Conservation (phyloP, 192 early-diverging fungal genomes). For the Spizellomyces punctatus region DNA sequence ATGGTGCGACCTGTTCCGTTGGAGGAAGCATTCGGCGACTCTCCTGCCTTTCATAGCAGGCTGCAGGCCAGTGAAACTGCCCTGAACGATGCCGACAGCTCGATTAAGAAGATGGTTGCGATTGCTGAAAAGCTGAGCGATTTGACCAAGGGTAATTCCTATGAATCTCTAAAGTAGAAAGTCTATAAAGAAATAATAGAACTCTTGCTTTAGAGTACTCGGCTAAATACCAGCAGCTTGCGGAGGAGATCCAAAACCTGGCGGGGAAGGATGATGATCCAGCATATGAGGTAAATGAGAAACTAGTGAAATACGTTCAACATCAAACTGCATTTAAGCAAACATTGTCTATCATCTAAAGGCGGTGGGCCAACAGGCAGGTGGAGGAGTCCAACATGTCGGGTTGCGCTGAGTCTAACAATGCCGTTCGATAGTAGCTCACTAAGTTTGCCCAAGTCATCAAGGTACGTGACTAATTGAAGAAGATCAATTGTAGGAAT, state of each 20-base stretch:
- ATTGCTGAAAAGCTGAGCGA: constrained; percentile 20
- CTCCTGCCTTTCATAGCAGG: constrained; percentile 19
- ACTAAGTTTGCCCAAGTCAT: constrained; percentile 27
- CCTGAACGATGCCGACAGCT: constrained; percentile 21
- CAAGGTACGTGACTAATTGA: constrained; percentile 6
- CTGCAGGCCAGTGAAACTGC: constrained; percentile 23
- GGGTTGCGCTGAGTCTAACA: too few species aligned
- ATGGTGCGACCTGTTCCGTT: constrained; percentile 18
- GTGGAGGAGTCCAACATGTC: background rate
- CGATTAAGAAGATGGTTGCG: constrained; percentile 22
- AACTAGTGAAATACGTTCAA: background rate
- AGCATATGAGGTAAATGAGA: constrained; percentile 11
- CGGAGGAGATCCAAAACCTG: constrained; percentile 21
- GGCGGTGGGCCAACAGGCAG: background rate
- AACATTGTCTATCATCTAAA: background rate
- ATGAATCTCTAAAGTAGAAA: too few species aligned
- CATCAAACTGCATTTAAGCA: too few species aligned
- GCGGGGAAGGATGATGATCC: constrained; percentile 28
- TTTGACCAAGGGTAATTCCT: constrained; percentile 16
- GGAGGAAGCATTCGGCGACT: constrained; percentile 32
- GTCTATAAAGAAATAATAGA: background rate
- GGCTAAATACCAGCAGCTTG: constrained; percentile 13
- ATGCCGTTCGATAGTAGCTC: constrained; percentile 2
- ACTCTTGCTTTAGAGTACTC: constrained; percentile 9
- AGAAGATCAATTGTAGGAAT: too few species aligned